Conservation (phyloP, 345 rosid species). For the Salix purpurea region DNA sequence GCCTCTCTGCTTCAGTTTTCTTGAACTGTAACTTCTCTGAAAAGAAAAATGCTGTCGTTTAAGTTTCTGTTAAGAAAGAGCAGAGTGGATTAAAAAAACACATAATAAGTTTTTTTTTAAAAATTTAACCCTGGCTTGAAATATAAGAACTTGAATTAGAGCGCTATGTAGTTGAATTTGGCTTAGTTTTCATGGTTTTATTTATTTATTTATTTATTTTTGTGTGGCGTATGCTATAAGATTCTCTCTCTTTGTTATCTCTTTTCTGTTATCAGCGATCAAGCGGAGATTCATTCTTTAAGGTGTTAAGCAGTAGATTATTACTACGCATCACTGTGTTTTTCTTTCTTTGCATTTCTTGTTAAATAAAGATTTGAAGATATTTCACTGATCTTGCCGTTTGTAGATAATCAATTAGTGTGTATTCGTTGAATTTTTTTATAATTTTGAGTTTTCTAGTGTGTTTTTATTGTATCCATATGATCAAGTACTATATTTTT, state of each 20-base stretch:
- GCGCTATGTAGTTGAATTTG: neutral
- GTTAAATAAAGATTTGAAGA: neutral
- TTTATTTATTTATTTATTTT: neutral
- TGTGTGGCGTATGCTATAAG: neutral
- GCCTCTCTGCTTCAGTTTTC: neutral
- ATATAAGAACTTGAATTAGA: neutral
- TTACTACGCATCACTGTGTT: neutral
- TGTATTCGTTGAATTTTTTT: too few species aligned
- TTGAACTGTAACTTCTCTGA: slow-evolving; percentile 8
- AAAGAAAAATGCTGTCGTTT: slow-evolving; percentile 21
- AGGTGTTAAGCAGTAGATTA: neutral
- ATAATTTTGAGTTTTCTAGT: too few species aligned
- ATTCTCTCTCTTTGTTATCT: neutral
- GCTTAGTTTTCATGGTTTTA: neutral
- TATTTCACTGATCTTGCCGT: too few species aligned
- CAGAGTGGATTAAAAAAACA: neutral
- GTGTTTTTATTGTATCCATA: too few species aligned
- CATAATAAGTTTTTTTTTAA: neutral
- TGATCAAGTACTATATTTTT: too few species aligned
- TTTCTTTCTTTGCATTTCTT: neutral
- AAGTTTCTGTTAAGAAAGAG: neutral
- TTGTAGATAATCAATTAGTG: too few species aligned
- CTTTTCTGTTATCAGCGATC: neutral
- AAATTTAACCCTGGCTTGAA: neutral
- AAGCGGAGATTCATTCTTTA: neutral